phyloP scores from a whole-genome alignment of 768 basidiomycete species.

The Mycena crocata region DNA sequence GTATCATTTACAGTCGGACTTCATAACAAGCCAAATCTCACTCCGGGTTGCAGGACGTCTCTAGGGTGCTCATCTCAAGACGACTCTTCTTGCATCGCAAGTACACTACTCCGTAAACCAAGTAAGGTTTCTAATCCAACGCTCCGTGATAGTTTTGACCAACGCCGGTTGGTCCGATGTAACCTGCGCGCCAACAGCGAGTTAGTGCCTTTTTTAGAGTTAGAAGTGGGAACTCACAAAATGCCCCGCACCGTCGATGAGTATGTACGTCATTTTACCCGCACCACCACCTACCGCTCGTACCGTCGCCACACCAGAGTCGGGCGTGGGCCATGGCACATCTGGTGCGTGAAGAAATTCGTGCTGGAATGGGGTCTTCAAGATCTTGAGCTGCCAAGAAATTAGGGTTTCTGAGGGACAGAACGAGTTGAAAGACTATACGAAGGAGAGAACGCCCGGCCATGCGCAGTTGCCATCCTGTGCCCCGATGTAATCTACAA shows the following conservation, averaged over 20 bases:
- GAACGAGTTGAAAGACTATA: slow-evolving; percentile 19
- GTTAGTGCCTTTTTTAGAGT: background rate
- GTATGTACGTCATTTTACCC: slow-evolving; percentile 43
- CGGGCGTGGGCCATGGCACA: slow-evolving; percentile 37
- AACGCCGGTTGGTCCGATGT: slow-evolving; percentile 17
- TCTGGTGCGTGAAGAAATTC: slow-evolving; percentile 38
- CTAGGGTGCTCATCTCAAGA: too few relatives aligned
- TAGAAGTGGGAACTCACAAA: slow-evolving; percentile 32
- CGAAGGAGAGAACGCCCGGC: slow-evolving; percentile 40
- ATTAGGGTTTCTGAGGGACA: background rate
- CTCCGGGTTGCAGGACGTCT: too few relatives aligned
- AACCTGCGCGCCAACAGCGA: background rate
- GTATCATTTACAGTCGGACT: too few relatives aligned
- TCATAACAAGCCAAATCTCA: too few relatives aligned
- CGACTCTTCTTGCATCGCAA: too few relatives aligned
- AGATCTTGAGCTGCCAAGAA: slow-evolving; percentile 32
- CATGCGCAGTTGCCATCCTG: slow-evolving; percentile 40
- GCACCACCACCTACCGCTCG: slow-evolving; percentile 43
- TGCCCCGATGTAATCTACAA: slow-evolving; percentile 39
- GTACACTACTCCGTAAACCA: background rate
- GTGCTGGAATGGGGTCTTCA: slow-evolving; percentile 36
- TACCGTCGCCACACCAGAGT: slow-evolving; percentile 36
- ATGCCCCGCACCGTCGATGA: slow-evolving; percentile 41
- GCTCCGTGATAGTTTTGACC: slow-evolving; percentile 14
- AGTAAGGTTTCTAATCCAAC: slow-evolving; percentile 1